Evolutionary conservation across 495 filamentous ascomycete genomes (phyloP), one percentile per base, ranked within the genome.

Genomic region (Xylaria nigripes): DNA sequence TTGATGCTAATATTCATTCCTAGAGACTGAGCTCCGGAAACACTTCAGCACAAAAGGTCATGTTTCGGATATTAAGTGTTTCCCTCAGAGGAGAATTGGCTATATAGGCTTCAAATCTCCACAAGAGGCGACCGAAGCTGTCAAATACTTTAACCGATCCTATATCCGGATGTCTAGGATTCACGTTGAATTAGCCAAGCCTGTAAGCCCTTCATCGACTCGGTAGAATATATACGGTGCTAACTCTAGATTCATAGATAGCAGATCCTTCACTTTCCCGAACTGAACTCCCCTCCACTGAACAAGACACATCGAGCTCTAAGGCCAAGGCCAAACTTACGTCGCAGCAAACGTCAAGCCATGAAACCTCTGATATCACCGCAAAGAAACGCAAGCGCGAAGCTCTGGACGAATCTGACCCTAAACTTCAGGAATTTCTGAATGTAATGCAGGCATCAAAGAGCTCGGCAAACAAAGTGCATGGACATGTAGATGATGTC

Each of bases 151-250:
- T 80, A 90, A 99, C 73, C 87, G 82, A 63, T 81, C 90, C 55
- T 98, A 90, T 70, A 87, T 98, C 57, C 88, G 90, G 55, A 94
- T 95, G 90, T 94, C 90, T n/a, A 93, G 83, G 80, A 88, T 99
- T 59, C 73, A 69, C 23, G 93, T 96, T 60, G 94, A 97, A 75
- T 74, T 96, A 66, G 94, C 93, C 58, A 83, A 83, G 60, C 85
- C 93, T 58, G 88, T 93, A 79, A 64, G 83, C 67, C 32, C 23
- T n/a, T 41, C 41, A 18, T 29, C 19, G 45, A 29, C 41, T 57
- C 21, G 10, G 58, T 40, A 22, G 38, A 32, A 25, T 34, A 34
- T 18, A 23, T 30, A 34, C 6, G 12, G n/a, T n/a, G 47, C 43
- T 46, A 40, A 47, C 36, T 55, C 50, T 45, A 13, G 36, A 10